Evolutionary conservation across 306 rosid species (phyloP).

Genomic region (Fragaria ananassa): DNA sequence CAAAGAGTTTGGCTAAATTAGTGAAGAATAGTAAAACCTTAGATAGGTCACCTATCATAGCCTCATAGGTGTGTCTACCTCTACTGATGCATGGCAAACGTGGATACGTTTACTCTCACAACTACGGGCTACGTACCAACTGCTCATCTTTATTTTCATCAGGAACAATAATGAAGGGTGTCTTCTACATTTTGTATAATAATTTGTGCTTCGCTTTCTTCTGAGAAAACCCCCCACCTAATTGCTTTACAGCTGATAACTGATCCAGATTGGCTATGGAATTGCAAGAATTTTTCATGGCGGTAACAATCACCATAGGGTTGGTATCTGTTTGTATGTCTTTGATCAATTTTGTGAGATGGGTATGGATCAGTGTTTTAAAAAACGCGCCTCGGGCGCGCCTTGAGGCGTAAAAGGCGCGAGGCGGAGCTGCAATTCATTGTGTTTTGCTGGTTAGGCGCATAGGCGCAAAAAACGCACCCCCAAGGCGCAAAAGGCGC

Average conservation of each 20-base stretch:
- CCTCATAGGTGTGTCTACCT: background rate
- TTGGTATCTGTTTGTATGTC: slow-evolving; percentile 33
- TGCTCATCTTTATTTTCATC: background rate
- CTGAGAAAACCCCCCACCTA: background rate
- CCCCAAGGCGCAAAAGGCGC: too few relatives aligned
- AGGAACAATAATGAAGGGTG: background rate
- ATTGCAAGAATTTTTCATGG: background rate
- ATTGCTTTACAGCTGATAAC: background rate
- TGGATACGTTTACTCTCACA: too few relatives aligned
- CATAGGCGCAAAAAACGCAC: too few relatives aligned
- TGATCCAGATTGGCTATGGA: slow-evolving; percentile 12
- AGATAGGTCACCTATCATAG: too few relatives aligned
- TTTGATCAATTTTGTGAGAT: slow-evolving; percentile 24
- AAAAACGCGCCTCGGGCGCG: too few relatives aligned
- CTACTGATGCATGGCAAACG: background rate
- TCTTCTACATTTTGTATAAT: background rate
- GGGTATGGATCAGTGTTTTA: slow-evolving; percentile 62
- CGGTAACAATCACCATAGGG: slow-evolving; percentile 25
- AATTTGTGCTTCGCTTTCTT: background rate
- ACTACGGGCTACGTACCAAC: background rate
- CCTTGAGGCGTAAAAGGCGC: too few relatives aligned
- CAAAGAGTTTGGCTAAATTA: too few relatives aligned
- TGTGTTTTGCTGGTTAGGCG: too few relatives aligned
- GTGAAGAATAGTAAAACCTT: too few relatives aligned
- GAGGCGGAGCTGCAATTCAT: too few relatives aligned